Evolutionary conservation across 371 early-diverging fungal species (phyloP).

Genomic region (Mortierella sp.): DNA sequence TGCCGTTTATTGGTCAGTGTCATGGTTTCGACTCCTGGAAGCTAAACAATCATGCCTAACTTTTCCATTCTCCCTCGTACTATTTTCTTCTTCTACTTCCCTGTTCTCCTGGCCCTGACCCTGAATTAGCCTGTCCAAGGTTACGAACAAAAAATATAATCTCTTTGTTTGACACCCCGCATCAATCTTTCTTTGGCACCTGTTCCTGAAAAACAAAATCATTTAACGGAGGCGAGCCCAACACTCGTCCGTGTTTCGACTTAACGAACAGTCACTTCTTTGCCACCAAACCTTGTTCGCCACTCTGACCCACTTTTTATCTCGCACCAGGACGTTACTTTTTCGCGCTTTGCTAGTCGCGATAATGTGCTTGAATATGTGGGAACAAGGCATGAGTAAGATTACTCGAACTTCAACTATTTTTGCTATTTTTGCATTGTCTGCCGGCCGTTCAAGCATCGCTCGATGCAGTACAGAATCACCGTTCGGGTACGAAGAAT

Average conservation of each 20-base stretch:
- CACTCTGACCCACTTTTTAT: background rate
- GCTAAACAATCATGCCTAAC: background rate
- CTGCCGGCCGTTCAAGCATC: too few relatives aligned
- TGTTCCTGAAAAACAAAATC: background rate
- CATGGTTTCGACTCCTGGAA: background rate
- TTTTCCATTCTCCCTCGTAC: background rate
- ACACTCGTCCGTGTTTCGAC: background rate
- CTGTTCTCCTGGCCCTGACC: slow-evolving; percentile 1
- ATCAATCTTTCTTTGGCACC: background rate
- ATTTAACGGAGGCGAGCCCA: background rate
- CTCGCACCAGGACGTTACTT: background rate
- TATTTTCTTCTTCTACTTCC: too few relatives aligned
- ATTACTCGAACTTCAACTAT: too few relatives aligned
- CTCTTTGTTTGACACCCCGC: background rate
- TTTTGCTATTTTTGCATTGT: too few relatives aligned
- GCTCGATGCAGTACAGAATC: background rate
- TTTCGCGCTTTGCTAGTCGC: background rate
- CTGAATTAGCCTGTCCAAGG: background rate
- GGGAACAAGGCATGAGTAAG: too few relatives aligned
- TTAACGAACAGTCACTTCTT: background rate
- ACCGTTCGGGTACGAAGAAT: background rate
- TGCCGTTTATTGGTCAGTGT: background rate
- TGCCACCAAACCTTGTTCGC: background rate
- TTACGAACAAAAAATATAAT: background rate
- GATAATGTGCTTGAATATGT: background rate